phyloP scores from a whole-genome alignment of 225 moss, liverwort and hornwort species.

The Anthoceros angustus region DNA sequence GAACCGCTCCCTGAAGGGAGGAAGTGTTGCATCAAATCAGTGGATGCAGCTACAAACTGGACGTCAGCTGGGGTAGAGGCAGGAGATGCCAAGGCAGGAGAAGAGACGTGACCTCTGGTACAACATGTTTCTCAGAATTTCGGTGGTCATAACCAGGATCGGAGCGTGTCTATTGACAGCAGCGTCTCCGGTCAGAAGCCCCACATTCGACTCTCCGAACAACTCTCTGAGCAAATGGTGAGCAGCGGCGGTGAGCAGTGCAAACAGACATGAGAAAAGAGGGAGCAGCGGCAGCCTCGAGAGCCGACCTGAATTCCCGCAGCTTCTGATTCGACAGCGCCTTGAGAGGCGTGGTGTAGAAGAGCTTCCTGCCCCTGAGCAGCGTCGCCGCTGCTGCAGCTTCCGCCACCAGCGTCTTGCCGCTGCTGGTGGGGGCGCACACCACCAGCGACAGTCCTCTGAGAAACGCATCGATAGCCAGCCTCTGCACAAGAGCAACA shows the following conservation, averaged over 20 bases:
- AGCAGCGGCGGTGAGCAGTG: not conserved
- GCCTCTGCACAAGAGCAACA: conserved; percentile 21
- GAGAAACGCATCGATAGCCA: conserved; percentile 67
- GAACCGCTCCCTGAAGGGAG: too few relatives aligned
- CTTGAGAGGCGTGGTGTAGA: conserved; percentile 94
- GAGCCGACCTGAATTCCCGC: conserved; percentile 53
- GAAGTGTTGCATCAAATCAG: not conserved
- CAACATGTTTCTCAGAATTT: conserved; percentile 82
- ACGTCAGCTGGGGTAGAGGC: not conserved
- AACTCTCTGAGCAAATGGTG: conserved; percentile 5
- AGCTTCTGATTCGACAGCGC: conserved; percentile 94
- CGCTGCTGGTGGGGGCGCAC: conserved; percentile 91
- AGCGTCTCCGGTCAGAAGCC: conserved; percentile 76
- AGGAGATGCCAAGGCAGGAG: too few relatives aligned
- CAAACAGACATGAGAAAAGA: not conserved
- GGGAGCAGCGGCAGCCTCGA: not conserved
- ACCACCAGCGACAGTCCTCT: conserved; percentile 75
- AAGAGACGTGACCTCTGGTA: conserved; percentile 41
- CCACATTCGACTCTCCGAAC: conserved; percentile 80
- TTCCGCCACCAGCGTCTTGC: conserved; percentile 87
- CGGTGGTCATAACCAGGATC: conserved; percentile 82
- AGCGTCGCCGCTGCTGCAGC: conserved; percentile 82
- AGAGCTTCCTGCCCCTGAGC: conserved; percentile 56
- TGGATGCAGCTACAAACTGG: not conserved
- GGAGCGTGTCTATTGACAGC: conserved; percentile 90